Evolutionary conservation across 345 rosid genomes (phyloP).

Genomic region (Stellera chamaejasme): DNA sequence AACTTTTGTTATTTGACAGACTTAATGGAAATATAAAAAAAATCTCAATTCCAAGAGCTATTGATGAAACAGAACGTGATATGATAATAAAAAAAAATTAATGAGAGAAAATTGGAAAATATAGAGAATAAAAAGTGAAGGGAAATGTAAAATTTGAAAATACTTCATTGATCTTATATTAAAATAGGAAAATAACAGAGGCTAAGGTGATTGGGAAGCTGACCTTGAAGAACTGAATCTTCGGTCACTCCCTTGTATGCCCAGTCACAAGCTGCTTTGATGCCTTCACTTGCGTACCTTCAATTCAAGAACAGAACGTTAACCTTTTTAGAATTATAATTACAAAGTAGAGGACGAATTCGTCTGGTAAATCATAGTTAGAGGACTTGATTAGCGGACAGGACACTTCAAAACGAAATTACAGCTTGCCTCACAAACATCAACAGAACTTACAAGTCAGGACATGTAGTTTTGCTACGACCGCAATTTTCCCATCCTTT

Average conservation of each 20-base stretch:
- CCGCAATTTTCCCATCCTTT: slow-evolving; percentile 64
- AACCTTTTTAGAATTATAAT: not conserved
- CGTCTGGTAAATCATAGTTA: not conserved
- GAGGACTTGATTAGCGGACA: not conserved
- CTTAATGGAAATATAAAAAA: no score
- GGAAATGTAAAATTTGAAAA: no score
- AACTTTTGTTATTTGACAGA: slow-evolving; percentile 3
- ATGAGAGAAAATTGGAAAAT: no score
- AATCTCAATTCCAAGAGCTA: no score
- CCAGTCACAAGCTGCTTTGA: slow-evolving; percentile 80
- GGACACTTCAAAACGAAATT: no score
- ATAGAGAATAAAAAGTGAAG: no score
- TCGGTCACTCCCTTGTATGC: slow-evolving; percentile 67
- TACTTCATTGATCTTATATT: no score
- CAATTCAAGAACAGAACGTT: slow-evolving; percentile 6
- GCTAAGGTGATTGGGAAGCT: not conserved
- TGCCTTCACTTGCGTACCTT: slow-evolving; percentile 84
- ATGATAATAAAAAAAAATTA: no score
- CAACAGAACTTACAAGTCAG: slow-evolving; percentile 46
- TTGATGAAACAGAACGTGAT: no score
- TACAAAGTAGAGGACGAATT: not conserved
- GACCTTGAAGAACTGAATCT: slow-evolving; percentile 59
- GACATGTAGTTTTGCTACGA: slow-evolving; percentile 45
- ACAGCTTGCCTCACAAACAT: no score
- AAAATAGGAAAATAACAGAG: no score